Base-by-base conservation (phyloP, 257 asterid species). In the Ophiorrhiza pumila region DNA sequence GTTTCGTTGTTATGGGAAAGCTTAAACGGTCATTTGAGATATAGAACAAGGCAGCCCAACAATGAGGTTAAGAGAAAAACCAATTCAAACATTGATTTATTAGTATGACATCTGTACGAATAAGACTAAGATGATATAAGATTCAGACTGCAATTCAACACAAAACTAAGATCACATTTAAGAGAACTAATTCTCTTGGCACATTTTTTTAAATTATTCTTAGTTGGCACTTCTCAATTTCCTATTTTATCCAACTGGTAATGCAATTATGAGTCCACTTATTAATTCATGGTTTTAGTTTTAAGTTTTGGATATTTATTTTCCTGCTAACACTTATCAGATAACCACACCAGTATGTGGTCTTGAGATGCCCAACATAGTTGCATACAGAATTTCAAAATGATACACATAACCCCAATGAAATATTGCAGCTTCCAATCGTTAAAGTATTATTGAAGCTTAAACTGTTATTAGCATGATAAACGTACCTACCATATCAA, bases 1-100 rank as follows among this genome's bases (percentile, higher is more conserved):
- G 47, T 62, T 62, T 62, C 68, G 35, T 20, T 35, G 68, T 62
- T 46, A 62, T 62, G 42, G 47, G 29, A 37, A 64, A 41, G 42
- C 41, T 64, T 39, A 31, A 39, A 1, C 2, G 4, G 11, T 17
- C 35, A 62, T 34, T 62, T 62, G 47, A 35, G n/a, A n/a, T n/a
- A n/a, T n/a, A n/a, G n/a, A n/a, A n/a, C n/a, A n/a, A n/a, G n/a
- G n/a, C n/a, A n/a, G n/a, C n/a, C n/a, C n/a, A n/a, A n/a, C n/a
- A n/a, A n/a, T n/a, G n/a, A n/a, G n/a, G n/a, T n/a, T n/a, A n/a
- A n/a, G n/a, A n/a, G n/a, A n/a, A n/a, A n/a, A n/a, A n/a, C n/a
- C n/a, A n/a, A n/a, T 35, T 12, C 64, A 13, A 5, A 34, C 14
- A 20, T 50, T 20, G 15, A 50, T 20, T 2, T 22, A 50, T 22